phyloP scores from a whole-genome alignment of 2,329 filamentous ascomycete genomes.

The Scortechinia acanthostroma region DNA sequence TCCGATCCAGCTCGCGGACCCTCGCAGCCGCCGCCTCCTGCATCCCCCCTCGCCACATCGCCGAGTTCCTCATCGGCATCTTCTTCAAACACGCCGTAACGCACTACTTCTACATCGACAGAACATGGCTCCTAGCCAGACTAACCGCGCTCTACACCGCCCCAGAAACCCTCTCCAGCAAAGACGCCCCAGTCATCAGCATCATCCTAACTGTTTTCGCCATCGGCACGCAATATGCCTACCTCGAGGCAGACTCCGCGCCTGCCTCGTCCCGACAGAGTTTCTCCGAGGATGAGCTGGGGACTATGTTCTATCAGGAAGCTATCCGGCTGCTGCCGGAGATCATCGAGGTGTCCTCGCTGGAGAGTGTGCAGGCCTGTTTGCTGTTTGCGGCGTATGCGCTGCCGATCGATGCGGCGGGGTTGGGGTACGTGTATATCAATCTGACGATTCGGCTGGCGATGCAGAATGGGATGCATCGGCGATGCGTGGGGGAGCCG shows the following conservation, averaged over 20 bases:
- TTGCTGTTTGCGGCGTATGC: constrained; percentile 46
- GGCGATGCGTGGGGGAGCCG: constrained; percentile 35
- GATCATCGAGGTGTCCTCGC: constrained; percentile 44
- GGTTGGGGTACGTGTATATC: constrained; percentile 47
- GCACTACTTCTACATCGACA: constrained; percentile 38
- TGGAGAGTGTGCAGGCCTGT: constrained; percentile 50
- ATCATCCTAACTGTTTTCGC: constrained; percentile 37
- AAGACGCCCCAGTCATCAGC: constrained; percentile 31
- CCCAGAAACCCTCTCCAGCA: constrained; percentile 22
- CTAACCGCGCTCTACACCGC: constrained; percentile 31
- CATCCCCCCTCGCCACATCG: constrained; percentile 35
- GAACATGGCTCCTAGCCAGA: constrained; percentile 28
- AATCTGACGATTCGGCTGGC: constrained; percentile 46
- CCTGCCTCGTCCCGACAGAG: constrained; percentile 8
- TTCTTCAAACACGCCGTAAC: constrained; percentile 39
- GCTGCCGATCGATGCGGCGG: constrained; percentile 45
- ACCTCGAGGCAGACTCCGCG: constrained; percentile 33
- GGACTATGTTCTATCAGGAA: constrained; percentile 46
- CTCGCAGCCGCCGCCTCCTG: constrained; percentile 27
- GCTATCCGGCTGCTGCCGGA: constrained; percentile 45
- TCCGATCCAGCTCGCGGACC: constrained; percentile 27
- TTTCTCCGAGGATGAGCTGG: constrained; percentile 40
- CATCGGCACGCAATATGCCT: constrained; percentile 40
- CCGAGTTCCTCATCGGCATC: constrained; percentile 33
- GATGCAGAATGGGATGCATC: constrained; percentile 53